Percentiles rank a stretch among this genome's conserved stretches.
These are phyloP conservation scores for Solanum gandarillasii DNA, from an alignment of 257 asterid genomes.

Conservation along the genomic window DNA sequence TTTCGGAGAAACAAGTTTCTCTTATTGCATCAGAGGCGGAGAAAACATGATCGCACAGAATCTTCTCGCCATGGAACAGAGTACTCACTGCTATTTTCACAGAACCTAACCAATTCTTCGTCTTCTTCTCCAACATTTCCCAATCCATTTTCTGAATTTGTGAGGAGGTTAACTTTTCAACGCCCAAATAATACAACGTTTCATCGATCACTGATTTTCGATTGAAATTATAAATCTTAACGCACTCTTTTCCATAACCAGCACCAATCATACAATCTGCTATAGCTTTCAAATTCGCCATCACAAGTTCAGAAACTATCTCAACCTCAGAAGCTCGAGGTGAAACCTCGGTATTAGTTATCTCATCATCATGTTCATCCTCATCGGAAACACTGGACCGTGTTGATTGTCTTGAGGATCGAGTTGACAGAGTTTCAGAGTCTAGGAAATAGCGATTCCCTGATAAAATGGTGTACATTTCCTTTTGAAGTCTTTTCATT, in stretches of 20 bases:
- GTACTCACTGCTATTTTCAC: slow-evolving; percentile 44
- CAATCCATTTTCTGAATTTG: slow-evolving; percentile 75
- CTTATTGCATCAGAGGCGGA: slow-evolving; percentile 41
- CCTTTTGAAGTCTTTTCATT: slow-evolving; percentile 54
- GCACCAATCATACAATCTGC: slow-evolving; percentile 67
- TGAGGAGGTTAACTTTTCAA: slow-evolving; percentile 37
- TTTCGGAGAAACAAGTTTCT: slow-evolving; percentile 57
- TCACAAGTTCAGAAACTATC: slow-evolving; percentile 16
- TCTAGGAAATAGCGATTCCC: slow-evolving; percentile 36
- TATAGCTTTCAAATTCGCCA: slow-evolving; percentile 43
- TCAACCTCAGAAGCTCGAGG: neutral
- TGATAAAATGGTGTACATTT: slow-evolving; percentile 36
- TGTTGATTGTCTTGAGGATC: slow-evolving; percentile 18
- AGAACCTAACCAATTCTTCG: slow-evolving; percentile 43
- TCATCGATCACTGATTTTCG: slow-evolving; percentile 71
- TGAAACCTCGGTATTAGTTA: slow-evolving; percentile 4
- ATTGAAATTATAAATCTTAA: slow-evolving; percentile 37
- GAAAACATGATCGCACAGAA: slow-evolving; percentile 59
- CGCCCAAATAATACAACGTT: slow-evolving; percentile 51
- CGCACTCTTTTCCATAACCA: slow-evolving; percentile 67
- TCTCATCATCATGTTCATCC: slow-evolving; percentile 30
- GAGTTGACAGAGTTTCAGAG: slow-evolving; percentile 39
- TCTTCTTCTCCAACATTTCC: slow-evolving; percentile 40
- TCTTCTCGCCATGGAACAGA: slow-evolving; percentile 53
- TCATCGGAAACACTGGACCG: slow-evolving; percentile 28